A percentile compares a stretch with the other conserved stretches of the same genome.
Evolutionary conservation across 2,329 filamentous ascomycete species (phyloP).

Genomic region (Trichoderma polysporum): DNA sequence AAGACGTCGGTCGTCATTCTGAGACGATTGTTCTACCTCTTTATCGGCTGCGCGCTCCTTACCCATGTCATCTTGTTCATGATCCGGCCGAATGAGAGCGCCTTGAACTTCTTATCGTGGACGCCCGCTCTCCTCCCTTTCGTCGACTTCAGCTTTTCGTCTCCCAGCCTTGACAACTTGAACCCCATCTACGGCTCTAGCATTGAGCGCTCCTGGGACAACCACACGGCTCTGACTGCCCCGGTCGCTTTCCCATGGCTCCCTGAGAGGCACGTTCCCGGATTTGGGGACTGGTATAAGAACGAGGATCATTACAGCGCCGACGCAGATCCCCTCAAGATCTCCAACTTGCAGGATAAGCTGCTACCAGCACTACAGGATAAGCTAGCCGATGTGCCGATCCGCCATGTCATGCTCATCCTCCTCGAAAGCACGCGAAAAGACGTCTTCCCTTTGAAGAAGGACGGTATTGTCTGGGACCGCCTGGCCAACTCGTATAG

Average conservation of each 20-base stretch:
- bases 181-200: slow-evolving; percentile 19
- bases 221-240: slow-evolving; percentile 24
- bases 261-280: slow-evolving; percentile 22
- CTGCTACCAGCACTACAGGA: slow-evolving; percentile 31
- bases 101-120: slow-evolving; percentile 38
- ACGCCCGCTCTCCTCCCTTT: slow-evolving; percentile 36
- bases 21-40: slow-evolving; percentile 22
- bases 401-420: slow-evolving; percentile 46
- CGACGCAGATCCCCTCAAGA: slow-evolving; percentile 39
- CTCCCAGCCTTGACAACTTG: slow-evolving; percentile 25
- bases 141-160: slow-evolving; percentile 35
- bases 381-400: slow-evolving; percentile 33
- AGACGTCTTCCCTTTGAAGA: slow-evolving; percentile 47
- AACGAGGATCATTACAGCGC: slow-evolving; percentile 36
- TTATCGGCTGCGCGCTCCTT: slow-evolving; percentile 29
- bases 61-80: slow-evolving; percentile 29
- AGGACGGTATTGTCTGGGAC: slow-evolving; percentile 39
- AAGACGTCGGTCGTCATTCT: background rate
- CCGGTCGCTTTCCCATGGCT: slow-evolving; percentile 26
- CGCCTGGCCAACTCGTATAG: slow-evolving; percentile 35
- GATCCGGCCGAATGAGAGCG: slow-evolving; percentile 34
- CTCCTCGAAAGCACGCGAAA: slow-evolving; percentile 47
- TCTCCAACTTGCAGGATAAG: slow-evolving; percentile 40
- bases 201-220: slow-evolving; percentile 26
- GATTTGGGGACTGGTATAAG: slow-evolving; percentile 32